Conservation (phyloP, 148 eudicot species). For the Rhododendron molle region DNA sequence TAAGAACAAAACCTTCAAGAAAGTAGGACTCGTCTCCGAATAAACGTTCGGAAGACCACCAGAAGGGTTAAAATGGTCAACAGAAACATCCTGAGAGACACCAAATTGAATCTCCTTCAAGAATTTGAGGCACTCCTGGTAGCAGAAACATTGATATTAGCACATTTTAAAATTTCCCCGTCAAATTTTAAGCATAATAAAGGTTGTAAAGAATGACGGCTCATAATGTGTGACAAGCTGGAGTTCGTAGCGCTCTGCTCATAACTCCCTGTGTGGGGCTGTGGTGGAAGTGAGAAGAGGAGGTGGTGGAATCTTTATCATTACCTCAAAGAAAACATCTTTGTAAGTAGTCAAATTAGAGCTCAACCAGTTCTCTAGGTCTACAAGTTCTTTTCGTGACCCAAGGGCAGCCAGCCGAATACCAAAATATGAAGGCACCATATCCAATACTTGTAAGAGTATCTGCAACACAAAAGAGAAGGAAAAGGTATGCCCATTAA, state of each 20-base stretch:
- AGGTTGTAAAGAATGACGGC: background rate
- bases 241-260: background rate
- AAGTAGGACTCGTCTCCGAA: conserved; percentile 43
- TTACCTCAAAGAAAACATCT: conserved; percentile 71
- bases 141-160: conserved; percentile 14
- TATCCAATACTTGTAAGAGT: conserved; percentile 60
- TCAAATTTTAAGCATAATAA: background rate
- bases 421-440: conserved; percentile 59
- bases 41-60: conserved; percentile 33
- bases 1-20: conserved; percentile 61
- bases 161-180: background rate
- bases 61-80: conserved; percentile 48
- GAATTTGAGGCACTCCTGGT: conserved; percentile 78
- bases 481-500: background rate
- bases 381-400: conserved; percentile 65
- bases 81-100: conserved; percentile 39
- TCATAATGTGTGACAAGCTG: background rate
- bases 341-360: conserved; percentile 42
- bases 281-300: background rate
- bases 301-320: conserved; percentile 3
- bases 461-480: conserved; percentile 43
- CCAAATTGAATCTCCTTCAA: conserved; percentile 52
- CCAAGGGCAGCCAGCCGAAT: conserved; percentile 75
- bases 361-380: conserved; percentile 83
- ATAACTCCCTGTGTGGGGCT: background rate